Percentiles rank a stretch among this genome's conserved stretches.
Conservation (phyloP, 73 alveolate species). For the Paramecium biaurelia region DNA sequence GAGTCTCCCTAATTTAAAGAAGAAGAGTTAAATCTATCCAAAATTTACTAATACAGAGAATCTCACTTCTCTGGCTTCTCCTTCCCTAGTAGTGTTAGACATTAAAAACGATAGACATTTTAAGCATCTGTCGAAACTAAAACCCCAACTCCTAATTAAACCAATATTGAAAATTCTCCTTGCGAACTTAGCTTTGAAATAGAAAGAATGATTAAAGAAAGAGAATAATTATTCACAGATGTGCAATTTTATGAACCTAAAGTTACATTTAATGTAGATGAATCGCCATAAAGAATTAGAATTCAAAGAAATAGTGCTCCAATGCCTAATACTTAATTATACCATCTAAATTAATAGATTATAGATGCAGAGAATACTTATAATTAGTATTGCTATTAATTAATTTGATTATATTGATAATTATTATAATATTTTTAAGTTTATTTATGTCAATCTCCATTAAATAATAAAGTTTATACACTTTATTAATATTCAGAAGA, state of each 20-base stretch:
- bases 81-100: background rate
- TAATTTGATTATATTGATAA: background rate
- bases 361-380: background rate
- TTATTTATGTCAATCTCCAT: background rate
- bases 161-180: background rate
- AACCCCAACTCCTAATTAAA: slow-evolving; percentile 13
- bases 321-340: background rate
- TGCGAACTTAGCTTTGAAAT: background rate
- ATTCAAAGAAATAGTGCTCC: slow-evolving; percentile 6
- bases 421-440: background rate
- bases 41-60: background rate
- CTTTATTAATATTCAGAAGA: background rate
- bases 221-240: background rate
- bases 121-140: slow-evolving; percentile 13
- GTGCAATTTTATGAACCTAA: slow-evolving; percentile 11
- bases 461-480: background rate
- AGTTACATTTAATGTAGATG: background rate
- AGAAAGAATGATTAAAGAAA: slow-evolving; percentile 7
- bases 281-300: background rate
- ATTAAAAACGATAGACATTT: background rate
- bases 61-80: slow-evolving; percentile 25
- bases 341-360: background rate
- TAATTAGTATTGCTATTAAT: slow-evolving; percentile 14
- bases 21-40: slow-evolving; percentile 6
- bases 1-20: background rate